phyloP scores from a whole-genome alignment of 2,329 filamentous ascomycete species.

The Fusarium cyanostomum region DNA sequence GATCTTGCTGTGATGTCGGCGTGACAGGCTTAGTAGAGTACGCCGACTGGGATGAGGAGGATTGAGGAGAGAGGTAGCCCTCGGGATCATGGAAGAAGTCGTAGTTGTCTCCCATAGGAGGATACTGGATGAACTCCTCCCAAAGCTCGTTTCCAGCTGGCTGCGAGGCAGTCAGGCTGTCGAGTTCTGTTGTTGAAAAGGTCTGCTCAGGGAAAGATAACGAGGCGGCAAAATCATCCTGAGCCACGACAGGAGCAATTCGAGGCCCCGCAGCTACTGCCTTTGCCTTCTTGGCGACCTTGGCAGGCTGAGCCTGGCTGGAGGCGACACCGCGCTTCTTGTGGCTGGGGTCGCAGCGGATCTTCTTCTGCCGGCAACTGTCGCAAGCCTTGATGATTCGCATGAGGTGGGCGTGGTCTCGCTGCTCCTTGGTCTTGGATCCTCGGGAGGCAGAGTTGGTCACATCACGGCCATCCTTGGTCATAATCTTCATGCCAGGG shows the following conservation, averaged over 20 bases:
- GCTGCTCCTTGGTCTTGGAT: constrained; percentile 73
- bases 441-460: constrained; percentile 70
- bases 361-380: constrained; percentile 70
- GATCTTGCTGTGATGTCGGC: constrained; percentile 40
- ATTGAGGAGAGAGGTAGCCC: constrained; percentile 54
- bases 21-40: constrained; percentile 43
- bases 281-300: constrained; percentile 56
- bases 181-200: constrained; percentile 37
- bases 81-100: constrained; percentile 58
- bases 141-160: constrained; percentile 47
- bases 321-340: constrained; percentile 56
- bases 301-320: constrained; percentile 45
- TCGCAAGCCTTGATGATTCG: constrained; percentile 74
- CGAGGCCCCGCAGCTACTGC: constrained; percentile 28
- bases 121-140: constrained; percentile 59
- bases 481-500: constrained; percentile 74
- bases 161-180: constrained; percentile 25
- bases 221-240: constrained; percentile 20
- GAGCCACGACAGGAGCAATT: constrained; percentile 9
- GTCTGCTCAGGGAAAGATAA: constrained; percentile 29
- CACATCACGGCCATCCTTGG: constrained; percentile 69
- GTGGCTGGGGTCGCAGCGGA: constrained; percentile 69
- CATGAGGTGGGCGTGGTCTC: constrained; percentile 73
- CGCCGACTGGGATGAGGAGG: constrained; percentile 41
- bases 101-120: constrained; percentile 51